Evolutionary conservation across 768 basidiomycete species (phyloP).

Genomic region (Trametes sanguinea): DNA sequence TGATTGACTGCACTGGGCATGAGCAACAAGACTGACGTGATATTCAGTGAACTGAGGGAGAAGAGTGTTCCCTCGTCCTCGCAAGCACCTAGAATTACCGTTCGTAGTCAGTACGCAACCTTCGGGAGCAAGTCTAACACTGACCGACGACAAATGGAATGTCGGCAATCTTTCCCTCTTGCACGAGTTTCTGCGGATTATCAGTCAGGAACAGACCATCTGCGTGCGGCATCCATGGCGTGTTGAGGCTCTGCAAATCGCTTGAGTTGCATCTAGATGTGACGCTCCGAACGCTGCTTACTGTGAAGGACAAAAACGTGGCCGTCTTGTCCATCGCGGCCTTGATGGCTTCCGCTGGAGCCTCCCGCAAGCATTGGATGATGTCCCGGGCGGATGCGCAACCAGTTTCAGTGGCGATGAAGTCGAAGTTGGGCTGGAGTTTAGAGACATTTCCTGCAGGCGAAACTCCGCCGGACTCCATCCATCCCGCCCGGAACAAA

Average conservation of each 20-base stretch:
- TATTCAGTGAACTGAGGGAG: conserved; percentile 29
- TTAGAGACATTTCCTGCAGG: conserved; percentile 14
- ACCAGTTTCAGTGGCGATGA: conserved; percentile 39
- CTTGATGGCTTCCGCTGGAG: conserved; percentile 34
- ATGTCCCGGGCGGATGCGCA: conserved; percentile 39
- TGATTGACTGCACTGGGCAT: too few relatives aligned
- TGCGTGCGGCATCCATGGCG: conserved; percentile 52
- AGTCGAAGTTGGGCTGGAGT: conserved; percentile 43
- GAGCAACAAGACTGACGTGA: conserved; percentile 28
- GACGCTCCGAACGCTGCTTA: conserved; percentile 6
- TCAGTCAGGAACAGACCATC: conserved; percentile 53
- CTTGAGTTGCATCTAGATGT: not conserved
- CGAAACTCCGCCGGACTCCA: conserved; percentile 26
- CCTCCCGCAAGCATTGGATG: conserved; percentile 43
- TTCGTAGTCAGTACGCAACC: conserved; percentile 11
- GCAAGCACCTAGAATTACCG: conserved; percentile 44
- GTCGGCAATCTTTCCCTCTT: conserved; percentile 47
- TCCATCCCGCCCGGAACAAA: conserved; percentile 40
- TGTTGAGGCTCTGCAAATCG: conserved; percentile 39
- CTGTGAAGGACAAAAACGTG: conserved; percentile 36
- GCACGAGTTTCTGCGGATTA: conserved; percentile 40
- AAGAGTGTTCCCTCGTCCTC: conserved; percentile 55
- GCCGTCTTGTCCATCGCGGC: conserved; percentile 38
- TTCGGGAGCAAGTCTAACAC: not conserved
- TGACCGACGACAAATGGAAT: conserved; percentile 49